These are phyloP conservation scores for Cadophora malorum DNA, from an alignment of 2,329 filamentous ascomycete genomes.

Conservation along the genomic window DNA sequence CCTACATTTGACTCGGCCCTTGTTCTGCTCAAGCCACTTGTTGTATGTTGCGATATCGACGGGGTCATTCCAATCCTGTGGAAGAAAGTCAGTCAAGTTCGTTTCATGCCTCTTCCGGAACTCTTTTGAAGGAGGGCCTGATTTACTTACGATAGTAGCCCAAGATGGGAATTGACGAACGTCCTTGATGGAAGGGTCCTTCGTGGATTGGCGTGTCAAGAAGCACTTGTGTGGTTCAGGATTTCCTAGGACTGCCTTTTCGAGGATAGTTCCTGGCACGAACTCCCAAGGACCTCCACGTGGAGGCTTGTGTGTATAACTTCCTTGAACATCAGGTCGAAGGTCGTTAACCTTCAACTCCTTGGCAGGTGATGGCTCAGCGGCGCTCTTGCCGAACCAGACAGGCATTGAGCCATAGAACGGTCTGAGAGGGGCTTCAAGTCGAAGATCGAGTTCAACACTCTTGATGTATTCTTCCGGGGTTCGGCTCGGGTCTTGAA, in stretches of 20 bases:
- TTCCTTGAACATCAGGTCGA: neutral
- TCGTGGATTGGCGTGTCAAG: conserved; percentile 18
- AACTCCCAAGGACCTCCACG: conserved; percentile 25
- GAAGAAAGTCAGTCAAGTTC: neutral
- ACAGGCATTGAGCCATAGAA: neutral
- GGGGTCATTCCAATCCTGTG: conserved; percentile 23
- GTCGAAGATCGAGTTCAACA: neutral
- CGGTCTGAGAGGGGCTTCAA: neutral
- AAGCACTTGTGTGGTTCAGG: conserved; percentile 31
- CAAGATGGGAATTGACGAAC: conserved; percentile 23
- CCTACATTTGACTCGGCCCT: neutral
- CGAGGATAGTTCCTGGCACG: conserved; percentile 18
- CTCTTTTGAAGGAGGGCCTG: too few relatives aligned
- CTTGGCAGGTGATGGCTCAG: neutral
- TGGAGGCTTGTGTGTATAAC: neutral
- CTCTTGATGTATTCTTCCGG: neutral
- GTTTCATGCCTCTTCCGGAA: neutral
- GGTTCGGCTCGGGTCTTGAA: conserved; percentile 7
- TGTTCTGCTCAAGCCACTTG: conserved; percentile 22
- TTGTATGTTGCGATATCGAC: conserved; percentile 18
- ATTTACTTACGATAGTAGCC: conserved; percentile 11
- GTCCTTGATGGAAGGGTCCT: conserved; percentile 7
- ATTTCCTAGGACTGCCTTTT: neutral
- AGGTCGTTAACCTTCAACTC: neutral
- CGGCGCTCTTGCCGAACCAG: neutral